Conservation (phyloP, 192 early-diverging fungal species). For the Cladochytrium replicatum region DNA sequence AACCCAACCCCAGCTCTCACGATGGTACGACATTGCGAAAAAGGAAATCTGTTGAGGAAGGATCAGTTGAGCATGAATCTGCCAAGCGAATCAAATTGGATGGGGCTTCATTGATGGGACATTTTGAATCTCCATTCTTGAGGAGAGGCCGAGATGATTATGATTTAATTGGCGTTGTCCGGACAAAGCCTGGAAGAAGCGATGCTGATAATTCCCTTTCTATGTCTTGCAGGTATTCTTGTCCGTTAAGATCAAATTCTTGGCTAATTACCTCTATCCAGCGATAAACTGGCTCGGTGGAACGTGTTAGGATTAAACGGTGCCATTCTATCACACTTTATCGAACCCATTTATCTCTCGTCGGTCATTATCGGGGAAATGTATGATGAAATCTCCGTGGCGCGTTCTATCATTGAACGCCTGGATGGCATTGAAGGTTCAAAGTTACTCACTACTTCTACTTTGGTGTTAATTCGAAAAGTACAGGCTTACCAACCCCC, state of each 20-base stretch:
- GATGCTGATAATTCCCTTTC: slow-evolving; percentile 62
- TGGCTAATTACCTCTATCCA: slow-evolving; percentile 14
- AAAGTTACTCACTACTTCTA: no score
- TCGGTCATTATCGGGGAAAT: slow-evolving; percentile 59
- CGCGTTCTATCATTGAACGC: slow-evolving; percentile 57
- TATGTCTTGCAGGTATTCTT: slow-evolving; percentile 60
- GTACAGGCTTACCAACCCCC: no score
- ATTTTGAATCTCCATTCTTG: neutral
- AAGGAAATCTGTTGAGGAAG: slow-evolving; percentile 8
- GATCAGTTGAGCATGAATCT: neutral
- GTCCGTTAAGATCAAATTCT: neutral
- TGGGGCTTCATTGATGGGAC: neutral
- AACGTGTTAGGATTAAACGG: slow-evolving; percentile 70
- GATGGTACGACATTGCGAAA: slow-evolving; percentile 14
- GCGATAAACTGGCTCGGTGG: slow-evolving; percentile 90
- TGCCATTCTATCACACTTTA: slow-evolving; percentile 49
- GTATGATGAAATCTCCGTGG: slow-evolving; percentile 48
- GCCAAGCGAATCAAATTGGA: slow-evolving; percentile 4
- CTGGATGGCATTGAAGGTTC: slow-evolving; percentile 25
- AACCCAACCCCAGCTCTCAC: slow-evolving; percentile 21
- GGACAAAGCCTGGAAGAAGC: slow-evolving; percentile 66
- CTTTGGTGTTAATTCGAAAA: no score
- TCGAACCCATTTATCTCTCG: slow-evolving; percentile 57
- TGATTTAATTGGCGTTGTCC: slow-evolving; percentile 43
- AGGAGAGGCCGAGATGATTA: slow-evolving; percentile 54